Evolutionary conservation across 805 yeast genomes (phyloP), one percentile per base, ranked within the genome.

Genomic region (Hanseniaspora lachancei): DNA sequence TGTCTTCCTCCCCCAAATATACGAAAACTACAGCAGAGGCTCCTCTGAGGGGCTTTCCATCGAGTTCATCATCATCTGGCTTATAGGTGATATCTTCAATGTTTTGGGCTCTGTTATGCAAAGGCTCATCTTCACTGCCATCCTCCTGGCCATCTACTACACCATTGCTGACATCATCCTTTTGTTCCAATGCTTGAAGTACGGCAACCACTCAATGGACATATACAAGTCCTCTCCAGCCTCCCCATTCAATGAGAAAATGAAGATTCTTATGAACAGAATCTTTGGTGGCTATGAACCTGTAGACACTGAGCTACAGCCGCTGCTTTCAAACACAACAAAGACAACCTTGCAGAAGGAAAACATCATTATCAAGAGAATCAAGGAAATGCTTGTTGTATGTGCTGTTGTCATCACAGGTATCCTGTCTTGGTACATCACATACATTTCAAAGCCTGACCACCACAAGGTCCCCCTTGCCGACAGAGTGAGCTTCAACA

Each of bases 1-100:
- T 49, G 98, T 91, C 18, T 91, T 93, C 74, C 95, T 95, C 40
- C 97, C 97, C 12, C 97, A 91, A 66, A 84, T 93, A 47, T 89
- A 88, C 68, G 97, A 93, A 66, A 91, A 89, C 67, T 89, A 86
- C 64, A 75, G 77, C 58, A 73, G 97, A 64, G 82, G 86, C 67
- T 81, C 89, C 38, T 81, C 95, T 7, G 97, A 93, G 55, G 97
- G 97, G 6, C 75, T 93, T 20, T 89, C 97, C 8, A 69, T 89
- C 41, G 73, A 86, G 59, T 93, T 93, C 68, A 86, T 93, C 21
- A 77, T 88, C 8, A 74, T 93, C 27, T 93, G 98, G 98, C 74
- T 93, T 27, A 79, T 84, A 0, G 98, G 97, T 48, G 98, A 93
- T 69, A 79, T 91, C 0, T 91, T 93, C 72, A 93, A 93, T 64